Percentiles rank a stretch among this genome's conserved stretches.
These are phyloP conservation scores for Xanthoconium stramineum DNA, from an alignment of 768 basidiomycete species.

Conservation along the genomic window DNA sequence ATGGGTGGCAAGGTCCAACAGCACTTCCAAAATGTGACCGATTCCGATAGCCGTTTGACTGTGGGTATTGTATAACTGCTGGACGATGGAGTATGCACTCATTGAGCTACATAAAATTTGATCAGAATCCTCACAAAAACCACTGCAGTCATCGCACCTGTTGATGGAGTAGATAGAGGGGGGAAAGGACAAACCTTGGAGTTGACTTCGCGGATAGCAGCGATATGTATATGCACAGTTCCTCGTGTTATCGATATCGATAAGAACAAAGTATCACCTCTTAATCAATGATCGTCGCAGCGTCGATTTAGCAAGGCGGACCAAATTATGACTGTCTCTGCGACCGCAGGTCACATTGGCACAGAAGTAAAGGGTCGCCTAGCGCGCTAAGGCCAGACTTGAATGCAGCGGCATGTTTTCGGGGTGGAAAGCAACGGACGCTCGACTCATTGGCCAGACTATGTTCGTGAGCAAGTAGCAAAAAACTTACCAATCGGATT, in stretches of 20 bases:
- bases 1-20: slow-evolving; percentile 25
- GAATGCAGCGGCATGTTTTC: too few relatives aligned
- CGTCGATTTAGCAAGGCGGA: neutral
- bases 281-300: slow-evolving; percentile 45
- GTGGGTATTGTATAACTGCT: slow-evolving; percentile 1
- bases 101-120: neutral
- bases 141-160: neutral
- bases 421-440: too few relatives aligned
- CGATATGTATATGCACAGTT: neutral
- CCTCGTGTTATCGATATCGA: neutral
- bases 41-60: slow-evolving; percentile 28
- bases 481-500: too few relatives aligned
- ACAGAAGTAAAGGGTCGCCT: too few relatives aligned
- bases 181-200: slow-evolving; percentile 20
- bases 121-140: neutral
- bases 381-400: too few relatives aligned
- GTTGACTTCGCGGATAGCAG: neutral
- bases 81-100: slow-evolving; percentile 6
- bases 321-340: too few relatives aligned
- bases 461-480: too few relatives aligned
- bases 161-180: neutral
- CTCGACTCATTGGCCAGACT: too few relatives aligned
- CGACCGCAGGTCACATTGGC: too few relatives aligned
- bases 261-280: neutral
- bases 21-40: slow-evolving; percentile 51